A percentile compares a stretch with the other conserved stretches of the same genome.
Conservation (phyloP, 352 stramenopile species). For the Phytophthora sansomeana region DNA sequence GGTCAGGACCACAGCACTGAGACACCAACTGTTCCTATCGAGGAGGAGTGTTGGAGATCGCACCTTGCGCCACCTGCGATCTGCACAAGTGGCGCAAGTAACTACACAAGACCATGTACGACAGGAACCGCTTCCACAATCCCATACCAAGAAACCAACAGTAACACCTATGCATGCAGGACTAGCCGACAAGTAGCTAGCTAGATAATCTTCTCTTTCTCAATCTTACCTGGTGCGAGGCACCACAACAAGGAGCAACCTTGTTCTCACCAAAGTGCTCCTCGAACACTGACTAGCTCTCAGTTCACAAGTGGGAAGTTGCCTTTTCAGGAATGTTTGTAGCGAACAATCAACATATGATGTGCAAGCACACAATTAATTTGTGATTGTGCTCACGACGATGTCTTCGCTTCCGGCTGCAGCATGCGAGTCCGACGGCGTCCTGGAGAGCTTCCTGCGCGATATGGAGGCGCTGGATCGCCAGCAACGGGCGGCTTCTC, state of each 20-base stretch:
- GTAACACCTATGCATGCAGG: neutral
- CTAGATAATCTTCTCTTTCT: neutral
- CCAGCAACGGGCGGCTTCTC: neutral
- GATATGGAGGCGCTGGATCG: conserved; percentile 29
- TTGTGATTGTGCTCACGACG: neutral
- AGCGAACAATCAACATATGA: neutral
- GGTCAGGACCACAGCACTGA: neutral
- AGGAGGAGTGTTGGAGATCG: conserved; percentile 11
- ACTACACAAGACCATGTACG: neutral
- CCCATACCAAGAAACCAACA: neutral
- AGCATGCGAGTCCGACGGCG: neutral
- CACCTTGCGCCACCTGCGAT: conserved; percentile 1
- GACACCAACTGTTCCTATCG: neutral
- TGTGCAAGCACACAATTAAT: neutral
- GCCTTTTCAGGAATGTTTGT: neutral
- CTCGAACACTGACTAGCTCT: no score
- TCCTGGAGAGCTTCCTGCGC: conserved; percentile 31
- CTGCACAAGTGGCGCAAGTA: neutral
- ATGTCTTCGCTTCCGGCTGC: neutral
- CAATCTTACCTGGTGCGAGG: conserved; percentile 1
- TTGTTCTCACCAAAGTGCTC: neutral
- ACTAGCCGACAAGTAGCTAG: neutral
- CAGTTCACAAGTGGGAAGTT: no score
- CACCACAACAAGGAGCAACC: neutral
- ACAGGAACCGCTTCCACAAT: neutral